Conservation (phyloP, 1,284 basidiomycete genomes). For the Grifola frondosa region DNA sequence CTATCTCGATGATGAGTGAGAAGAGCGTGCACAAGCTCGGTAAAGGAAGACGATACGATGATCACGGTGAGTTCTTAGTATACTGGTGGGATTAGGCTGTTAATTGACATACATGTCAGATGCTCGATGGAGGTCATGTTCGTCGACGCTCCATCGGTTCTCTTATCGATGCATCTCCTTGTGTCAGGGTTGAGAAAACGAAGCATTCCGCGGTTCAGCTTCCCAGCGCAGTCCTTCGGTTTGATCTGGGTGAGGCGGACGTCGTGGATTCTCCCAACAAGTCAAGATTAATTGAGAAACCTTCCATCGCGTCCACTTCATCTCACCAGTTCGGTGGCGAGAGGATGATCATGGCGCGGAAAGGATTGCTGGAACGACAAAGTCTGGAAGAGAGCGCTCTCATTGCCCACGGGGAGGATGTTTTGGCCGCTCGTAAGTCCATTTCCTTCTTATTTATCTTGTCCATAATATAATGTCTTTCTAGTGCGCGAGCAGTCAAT, state of each 20-base stretch:
- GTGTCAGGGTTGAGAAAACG: constrained; percentile 60
- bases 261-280: constrained; percentile 38
- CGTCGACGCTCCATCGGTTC: constrained; percentile 66
- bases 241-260: constrained; percentile 36
- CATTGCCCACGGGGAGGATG: constrained; percentile 63
- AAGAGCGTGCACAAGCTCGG: constrained; percentile 49
- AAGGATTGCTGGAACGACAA: constrained; percentile 61
- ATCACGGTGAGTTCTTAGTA: constrained; percentile 53
- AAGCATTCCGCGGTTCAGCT: constrained; percentile 40
- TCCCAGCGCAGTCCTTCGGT: constrained; percentile 24
- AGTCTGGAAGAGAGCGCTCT: constrained; percentile 66
- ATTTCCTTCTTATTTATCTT: neutral
- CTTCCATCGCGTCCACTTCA: constrained; percentile 60
- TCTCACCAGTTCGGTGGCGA: constrained; percentile 65
- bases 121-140: constrained; percentile 74
- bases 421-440: constrained; percentile 51
- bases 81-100: neutral
- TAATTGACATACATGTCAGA: constrained; percentile 39
- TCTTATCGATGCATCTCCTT: constrained; percentile 69
- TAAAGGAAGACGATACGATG: constrained; percentile 76
- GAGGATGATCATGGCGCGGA: constrained; percentile 62
- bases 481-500: constrained; percentile 46
- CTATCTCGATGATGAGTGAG: constrained; percentile 62
- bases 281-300: constrained; percentile 51
- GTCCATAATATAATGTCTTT: constrained; percentile 13